Conservation (phyloP, 805 yeast genomes). For the Saccharomyces kudriavzevii region DNA sequence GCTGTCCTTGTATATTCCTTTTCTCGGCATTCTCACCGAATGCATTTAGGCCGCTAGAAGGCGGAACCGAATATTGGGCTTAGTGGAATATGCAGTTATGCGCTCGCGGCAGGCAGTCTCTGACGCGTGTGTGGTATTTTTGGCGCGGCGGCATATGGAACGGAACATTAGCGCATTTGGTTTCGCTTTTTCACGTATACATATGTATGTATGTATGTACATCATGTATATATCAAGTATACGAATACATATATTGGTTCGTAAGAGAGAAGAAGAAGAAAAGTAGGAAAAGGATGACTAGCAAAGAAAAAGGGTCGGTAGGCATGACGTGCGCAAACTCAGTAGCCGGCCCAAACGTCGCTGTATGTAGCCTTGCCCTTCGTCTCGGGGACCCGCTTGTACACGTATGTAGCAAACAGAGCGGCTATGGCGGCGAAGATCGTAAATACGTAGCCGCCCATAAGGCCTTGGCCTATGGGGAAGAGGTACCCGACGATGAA, state of each 20-base stretch:
- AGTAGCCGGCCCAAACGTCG: constrained; percentile 16
- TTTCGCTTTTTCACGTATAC: background rate
- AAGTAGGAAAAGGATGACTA: background rate
- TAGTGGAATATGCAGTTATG: background rate
- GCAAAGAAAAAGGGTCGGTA: background rate
- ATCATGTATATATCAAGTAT: background rate
- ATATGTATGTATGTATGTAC: background rate
- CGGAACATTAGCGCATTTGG: background rate
- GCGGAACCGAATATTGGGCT: background rate
- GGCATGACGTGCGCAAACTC: background rate
- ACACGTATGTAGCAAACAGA: constrained; percentile 35
- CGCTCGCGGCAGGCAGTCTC: background rate
- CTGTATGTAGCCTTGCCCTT: constrained; percentile 15
- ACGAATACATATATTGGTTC: background rate
- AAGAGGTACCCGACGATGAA: constrained; percentile 73
- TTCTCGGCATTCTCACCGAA: background rate
- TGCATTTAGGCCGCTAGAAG: background rate
- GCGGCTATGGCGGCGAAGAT: constrained; percentile 57
- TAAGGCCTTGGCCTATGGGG: constrained; percentile 54
- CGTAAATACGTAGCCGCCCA: constrained; percentile 76
- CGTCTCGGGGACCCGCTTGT: constrained; percentile 25
- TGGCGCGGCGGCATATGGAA: background rate
- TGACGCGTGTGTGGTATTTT: background rate
- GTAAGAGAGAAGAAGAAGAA: background rate
- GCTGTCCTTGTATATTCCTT: background rate